Conservation (phyloP, 768 basidiomycete genomes). For the Suillus spraguei region DNA sequence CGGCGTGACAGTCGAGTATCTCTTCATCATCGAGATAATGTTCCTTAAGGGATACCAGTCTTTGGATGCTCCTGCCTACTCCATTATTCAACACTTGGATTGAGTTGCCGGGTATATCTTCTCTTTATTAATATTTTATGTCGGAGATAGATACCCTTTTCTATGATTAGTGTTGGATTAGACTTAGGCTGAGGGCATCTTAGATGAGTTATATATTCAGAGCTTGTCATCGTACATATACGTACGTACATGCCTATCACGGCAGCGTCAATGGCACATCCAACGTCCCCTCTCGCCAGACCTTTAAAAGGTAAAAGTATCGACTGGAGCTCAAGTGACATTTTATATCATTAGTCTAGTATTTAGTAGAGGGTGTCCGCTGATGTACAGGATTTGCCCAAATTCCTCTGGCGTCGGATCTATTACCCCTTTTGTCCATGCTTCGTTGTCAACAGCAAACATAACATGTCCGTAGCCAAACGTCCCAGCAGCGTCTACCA, state of each 20-base stretch:
- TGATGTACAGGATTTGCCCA: conserved; percentile 68
- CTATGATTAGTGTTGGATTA: conserved; percentile 6
- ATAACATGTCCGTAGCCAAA: conserved; percentile 50
- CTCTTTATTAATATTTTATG: conserved; percentile 30
- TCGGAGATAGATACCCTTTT: neutral
- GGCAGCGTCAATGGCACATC: neutral
- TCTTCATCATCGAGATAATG: conserved; percentile 88
- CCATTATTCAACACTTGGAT: conserved; percentile 80
- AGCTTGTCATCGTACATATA: neutral
- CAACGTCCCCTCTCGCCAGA: neutral
- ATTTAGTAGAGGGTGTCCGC: conserved; percentile 75
- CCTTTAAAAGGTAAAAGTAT: neutral
- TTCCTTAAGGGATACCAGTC: conserved; percentile 76
- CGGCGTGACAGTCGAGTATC: conserved; percentile 86
- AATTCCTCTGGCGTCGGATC: conserved; percentile 34
- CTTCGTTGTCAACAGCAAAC: conserved; percentile 49
- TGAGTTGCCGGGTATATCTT: conserved; percentile 10
- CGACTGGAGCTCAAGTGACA: neutral
- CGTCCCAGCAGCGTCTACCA: conserved; percentile 55
- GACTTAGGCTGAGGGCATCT: neutral
- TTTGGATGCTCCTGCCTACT: conserved; percentile 87
- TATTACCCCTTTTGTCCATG: conserved; percentile 16
- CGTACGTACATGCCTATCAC: neutral
- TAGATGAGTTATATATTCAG: neutral
- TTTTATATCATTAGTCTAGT: conserved; percentile 66